Base-by-base conservation (phyloP, 805 yeast species). In the Sugiyamaella boreocaroliniensis region DNA sequence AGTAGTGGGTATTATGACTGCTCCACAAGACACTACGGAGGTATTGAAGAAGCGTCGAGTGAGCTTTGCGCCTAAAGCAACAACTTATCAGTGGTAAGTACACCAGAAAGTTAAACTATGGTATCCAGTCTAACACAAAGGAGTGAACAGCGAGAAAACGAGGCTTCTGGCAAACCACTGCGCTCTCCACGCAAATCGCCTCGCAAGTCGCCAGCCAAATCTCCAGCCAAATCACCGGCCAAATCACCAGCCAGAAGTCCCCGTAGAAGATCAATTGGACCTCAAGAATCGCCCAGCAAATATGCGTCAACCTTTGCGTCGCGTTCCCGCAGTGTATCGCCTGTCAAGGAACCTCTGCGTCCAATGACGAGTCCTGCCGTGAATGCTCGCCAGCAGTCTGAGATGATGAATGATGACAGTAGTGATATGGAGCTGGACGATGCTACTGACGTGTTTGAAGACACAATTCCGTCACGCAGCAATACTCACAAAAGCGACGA, bases 61-160 rank as follows among this genome's bases (percentile, higher is more conserved):
- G 4, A 82, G 89, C 4, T 86, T 86, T 72, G 90, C 90, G 0
- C 86, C 86, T 0, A 86, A 82, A 26, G 54, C 57, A 5, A 42
- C 47, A 7, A 44, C 52, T 4, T 49, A 49, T 16, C 47, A 43
- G 18, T 43, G 48, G 52, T 49, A 44, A 29, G 52, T 49, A 8
- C 5, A 7, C 16, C 16, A 6, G 8, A 19, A n/a, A 5, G 11
- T 26, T 14, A n/a, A 4, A 11, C 12, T 18, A 34, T n/a, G 32
- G 16, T 47, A 37, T 22, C 43, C 19, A 40, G 37, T 44, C 42
- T 34, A 10, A n/a, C 45, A 41, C 42, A n/a, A 8, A 42, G 40
- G 16, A 32, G 14, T 29, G n/a, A 43, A 6, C 29, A 43, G 19
- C n/a, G 16, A 5, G 46, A 26, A 14, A 43, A 43, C 26, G 14